phyloP scores from a whole-genome alignment of 306 rosid genomes.

The Ormosia emarginata region DNA sequence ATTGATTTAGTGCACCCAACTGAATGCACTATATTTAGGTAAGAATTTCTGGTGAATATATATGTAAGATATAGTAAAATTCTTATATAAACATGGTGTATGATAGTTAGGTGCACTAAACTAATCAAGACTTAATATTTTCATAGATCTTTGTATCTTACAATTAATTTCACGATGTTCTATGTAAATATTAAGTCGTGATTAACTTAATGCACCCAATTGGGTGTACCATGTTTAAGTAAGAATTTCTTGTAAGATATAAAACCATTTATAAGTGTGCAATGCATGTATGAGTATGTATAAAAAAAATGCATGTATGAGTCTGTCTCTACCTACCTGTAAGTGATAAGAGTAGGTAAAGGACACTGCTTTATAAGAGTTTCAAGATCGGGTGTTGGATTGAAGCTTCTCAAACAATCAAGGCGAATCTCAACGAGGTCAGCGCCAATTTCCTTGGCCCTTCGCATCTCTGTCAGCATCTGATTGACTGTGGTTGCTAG shows the following conservation, averaged over 20 bases:
- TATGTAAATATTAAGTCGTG: no score
- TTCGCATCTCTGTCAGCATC: constrained; percentile 41
- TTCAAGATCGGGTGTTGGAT: constrained; percentile 32
- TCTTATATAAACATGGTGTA: no score
- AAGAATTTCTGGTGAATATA: no score
- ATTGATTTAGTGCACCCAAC: no score
- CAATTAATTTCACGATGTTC: no score
- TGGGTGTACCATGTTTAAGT: no score
- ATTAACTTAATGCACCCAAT: no score
- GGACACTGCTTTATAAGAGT: constrained; percentile 36
- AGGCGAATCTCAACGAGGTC: constrained; percentile 47
- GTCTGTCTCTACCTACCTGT: constrained; percentile 28
- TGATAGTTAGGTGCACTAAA: no score
- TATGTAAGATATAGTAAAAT: no score
- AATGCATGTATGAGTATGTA: background rate
- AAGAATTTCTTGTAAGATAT: background rate
- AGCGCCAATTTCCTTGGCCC: constrained; percentile 45
- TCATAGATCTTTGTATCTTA: no score
- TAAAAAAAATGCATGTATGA: background rate
- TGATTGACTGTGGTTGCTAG: constrained; percentile 34
- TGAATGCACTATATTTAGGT: no score
- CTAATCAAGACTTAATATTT: no score
- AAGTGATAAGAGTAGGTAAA: constrained; percentile 46
- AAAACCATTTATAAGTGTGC: background rate
- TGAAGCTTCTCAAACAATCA: constrained; percentile 38